phyloP scores from a whole-genome alignment of 495 filamentous ascomycete species.

The Cladorrhinum samala region DNA sequence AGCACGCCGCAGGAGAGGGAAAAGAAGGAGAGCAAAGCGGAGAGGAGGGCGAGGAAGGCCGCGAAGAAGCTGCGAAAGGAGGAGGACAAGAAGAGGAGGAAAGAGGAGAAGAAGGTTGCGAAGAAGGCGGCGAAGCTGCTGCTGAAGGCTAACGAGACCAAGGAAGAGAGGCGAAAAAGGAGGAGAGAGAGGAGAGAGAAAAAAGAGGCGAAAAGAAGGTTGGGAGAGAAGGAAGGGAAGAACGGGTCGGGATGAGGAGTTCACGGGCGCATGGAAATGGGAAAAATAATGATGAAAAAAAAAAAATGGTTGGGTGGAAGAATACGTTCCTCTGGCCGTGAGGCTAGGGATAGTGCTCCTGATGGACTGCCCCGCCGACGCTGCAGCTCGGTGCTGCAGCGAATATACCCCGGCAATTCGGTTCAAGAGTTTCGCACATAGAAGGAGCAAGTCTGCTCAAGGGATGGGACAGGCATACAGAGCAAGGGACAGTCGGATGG shows the following conservation, averaged over 20 bases:
- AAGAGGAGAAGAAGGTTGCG: constrained; percentile 22
- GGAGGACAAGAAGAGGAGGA: constrained; percentile 32
- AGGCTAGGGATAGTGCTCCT: too few species aligned
- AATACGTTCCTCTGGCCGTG: too few species aligned
- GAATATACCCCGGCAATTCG: not conserved
- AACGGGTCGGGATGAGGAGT: not conserved
- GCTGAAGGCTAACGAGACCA: not conserved
- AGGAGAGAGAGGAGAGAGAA: constrained; percentile 1
- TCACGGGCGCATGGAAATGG: not conserved
- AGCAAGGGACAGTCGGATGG: not conserved
- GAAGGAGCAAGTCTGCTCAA: not conserved
- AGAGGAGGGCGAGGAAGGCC: constrained; percentile 36
- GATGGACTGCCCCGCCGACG: too few species aligned
- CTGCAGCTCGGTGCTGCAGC: too few species aligned
- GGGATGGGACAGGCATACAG: not conserved
- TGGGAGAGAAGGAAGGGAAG: not conserved
- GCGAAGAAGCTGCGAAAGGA: constrained; percentile 41
- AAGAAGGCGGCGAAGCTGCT: constrained; percentile 5
- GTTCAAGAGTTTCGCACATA: too few species aligned
- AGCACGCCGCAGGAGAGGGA: constrained; percentile 31
- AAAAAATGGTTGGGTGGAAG: not conserved
- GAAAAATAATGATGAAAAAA: not conserved
- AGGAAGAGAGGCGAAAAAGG: constrained; percentile 10
- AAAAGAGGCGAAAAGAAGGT: not conserved
- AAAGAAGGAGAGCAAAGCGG: constrained; percentile 15